phyloP scores from a whole-genome alignment of 192 early-diverging fungal genomes.

The Backusella mclennaniae region DNA sequence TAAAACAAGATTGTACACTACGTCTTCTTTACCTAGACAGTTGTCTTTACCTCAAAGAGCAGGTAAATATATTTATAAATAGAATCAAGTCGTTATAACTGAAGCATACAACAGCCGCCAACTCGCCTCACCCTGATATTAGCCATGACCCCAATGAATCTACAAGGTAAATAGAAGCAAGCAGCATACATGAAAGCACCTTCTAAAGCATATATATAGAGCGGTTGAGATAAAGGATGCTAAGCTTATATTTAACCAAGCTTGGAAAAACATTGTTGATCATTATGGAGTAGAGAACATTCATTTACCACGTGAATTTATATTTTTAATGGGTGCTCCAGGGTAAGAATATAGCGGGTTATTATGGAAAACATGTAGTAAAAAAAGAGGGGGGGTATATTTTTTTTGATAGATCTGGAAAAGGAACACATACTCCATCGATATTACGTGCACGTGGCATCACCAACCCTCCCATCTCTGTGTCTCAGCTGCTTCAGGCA shows the following conservation, averaged over 20 bases:
- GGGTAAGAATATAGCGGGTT: conserved; percentile 20
- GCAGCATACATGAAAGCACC: no score
- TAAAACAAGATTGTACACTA: neutral
- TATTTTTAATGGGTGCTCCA: conserved; percentile 59
- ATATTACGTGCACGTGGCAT: conserved; percentile 55
- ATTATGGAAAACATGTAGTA: no score
- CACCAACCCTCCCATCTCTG: conserved; percentile 55
- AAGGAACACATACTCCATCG: conserved; percentile 57
- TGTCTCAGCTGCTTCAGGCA: conserved; percentile 49
- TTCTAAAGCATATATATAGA: neutral
- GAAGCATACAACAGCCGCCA: neutral
- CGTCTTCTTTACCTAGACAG: neutral
- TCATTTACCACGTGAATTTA: conserved; percentile 53
- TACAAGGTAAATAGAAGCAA: neutral
- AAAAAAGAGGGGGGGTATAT: neutral
- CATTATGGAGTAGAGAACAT: conserved; percentile 50
- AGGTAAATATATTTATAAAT: neutral
- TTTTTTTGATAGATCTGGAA: conserved; percentile 42
- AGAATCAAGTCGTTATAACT: neutral
- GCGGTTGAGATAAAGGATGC: conserved; percentile 53
- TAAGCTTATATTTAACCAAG: conserved; percentile 61
- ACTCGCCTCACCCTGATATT: neutral
- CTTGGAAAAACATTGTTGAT: conserved; percentile 58
- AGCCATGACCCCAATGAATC: neutral
- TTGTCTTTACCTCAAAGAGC: neutral